phyloP scores from a whole-genome alignment of 2,329 filamentous ascomycete genomes.

The Drechslerella dactyloides region DNA sequence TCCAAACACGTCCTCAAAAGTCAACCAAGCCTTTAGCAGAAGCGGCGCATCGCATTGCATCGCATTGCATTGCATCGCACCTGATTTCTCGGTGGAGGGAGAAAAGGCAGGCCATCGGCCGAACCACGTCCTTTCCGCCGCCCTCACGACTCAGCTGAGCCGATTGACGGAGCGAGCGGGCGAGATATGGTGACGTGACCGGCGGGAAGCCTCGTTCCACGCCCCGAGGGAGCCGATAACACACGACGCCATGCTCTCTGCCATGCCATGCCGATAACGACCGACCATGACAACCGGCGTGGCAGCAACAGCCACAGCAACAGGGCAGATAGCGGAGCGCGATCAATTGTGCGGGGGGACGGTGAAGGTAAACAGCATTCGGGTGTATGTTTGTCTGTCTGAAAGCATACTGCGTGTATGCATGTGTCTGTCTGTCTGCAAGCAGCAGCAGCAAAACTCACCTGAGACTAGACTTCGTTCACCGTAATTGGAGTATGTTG shows the following conservation, averaged over 20 bases:
- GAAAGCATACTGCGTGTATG: too few species aligned
- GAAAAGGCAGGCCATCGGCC: background rate
- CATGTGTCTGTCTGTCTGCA: background rate
- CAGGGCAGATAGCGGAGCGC: too few species aligned
- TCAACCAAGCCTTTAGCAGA: background rate
- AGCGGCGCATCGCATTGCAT: background rate
- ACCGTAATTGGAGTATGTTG: slow-evolving; percentile 51
- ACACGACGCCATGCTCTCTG: too few species aligned
- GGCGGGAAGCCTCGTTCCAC: too few species aligned
- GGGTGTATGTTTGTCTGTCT: background rate
- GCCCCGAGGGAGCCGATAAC: too few species aligned
- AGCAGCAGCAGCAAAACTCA: slow-evolving; percentile 19
- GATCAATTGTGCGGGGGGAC: background rate
- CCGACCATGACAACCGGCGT: background rate
- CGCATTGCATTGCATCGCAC: background rate
- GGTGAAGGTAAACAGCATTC: too few species aligned
- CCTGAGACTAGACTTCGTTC: slow-evolving; percentile 45
- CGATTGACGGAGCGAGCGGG: too few species aligned
- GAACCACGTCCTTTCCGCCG: background rate
- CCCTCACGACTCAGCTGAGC: too few species aligned
- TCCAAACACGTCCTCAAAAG: slow-evolving; percentile 43
- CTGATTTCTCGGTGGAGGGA: background rate
- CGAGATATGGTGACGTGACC: too few species aligned
- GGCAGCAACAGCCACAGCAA: background rate
- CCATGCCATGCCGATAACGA: background rate